Base-by-base conservation (phyloP, 169 alveolate genomes). In the Ichthyophthirius multifiliis region DNA sequence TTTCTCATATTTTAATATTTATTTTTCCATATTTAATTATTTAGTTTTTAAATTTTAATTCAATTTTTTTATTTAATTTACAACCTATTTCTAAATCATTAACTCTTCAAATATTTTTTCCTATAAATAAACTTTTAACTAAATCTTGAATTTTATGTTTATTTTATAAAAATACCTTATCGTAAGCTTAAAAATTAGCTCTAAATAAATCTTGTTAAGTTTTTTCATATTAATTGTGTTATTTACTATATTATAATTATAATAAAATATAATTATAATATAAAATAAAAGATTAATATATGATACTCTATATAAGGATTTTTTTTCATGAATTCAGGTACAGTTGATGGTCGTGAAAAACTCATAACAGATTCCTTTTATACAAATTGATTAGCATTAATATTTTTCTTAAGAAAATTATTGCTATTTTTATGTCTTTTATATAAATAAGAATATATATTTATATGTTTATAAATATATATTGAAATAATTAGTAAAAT, bases 341-440 rank as follows among this genome's bases (percentile, higher is more conserved):
- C 71, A 3, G 71, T 55, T 0, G 71, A 55, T 3, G 71, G 71
- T 27, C 71, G 71, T 27, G 71, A 34, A 20, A 27, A 15, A 9
- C 71, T 55, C 71, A 55, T 55, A 27, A 27, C 43, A 55, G 71
- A 55, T 55, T 55, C 71, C 16, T 55, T 55, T 55, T 55, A 7
- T 1, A 55, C 71, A 55, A 55, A 39, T 55, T 55, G 31, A 27
- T 55, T 55, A 27, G 43, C 71, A 55, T 10, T 2, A 39, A 39
- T 9, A 55, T 55, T 55, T 39, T 55, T 13, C 31, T 39, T 55
- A 55, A 27, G 31, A 9, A 55, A 39, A 7, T 55, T 55, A 23
- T 55, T 55, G 34, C 31, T 34, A 7, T 55, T 55, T 39, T 55
- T 55, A 7, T 55, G 71, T 55, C 71, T 55, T 10, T 55, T 55